Conservation (phyloP, 768 basidiomycete species). For the Sarcomyxa edulis region DNA sequence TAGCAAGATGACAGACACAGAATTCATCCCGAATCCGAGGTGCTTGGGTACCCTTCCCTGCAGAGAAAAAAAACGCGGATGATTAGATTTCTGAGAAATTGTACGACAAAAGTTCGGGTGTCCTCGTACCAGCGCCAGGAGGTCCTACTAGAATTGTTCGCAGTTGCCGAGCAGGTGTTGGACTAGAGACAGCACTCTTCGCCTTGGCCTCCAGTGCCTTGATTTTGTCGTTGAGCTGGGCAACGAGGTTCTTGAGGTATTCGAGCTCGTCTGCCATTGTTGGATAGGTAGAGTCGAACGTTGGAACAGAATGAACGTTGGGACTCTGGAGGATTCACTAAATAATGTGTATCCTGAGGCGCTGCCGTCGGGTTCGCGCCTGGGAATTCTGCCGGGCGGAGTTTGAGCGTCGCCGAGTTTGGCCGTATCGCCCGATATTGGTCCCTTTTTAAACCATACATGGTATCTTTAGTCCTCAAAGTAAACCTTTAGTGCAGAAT, state of each 20-base stretch:
- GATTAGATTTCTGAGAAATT: conserved; percentile 2
- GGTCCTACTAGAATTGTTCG: conserved; percentile 93
- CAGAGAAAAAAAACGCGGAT: conserved; percentile 4
- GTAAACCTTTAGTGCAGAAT: too few species aligned
- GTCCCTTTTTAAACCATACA: too few species aligned
- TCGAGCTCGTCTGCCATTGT: conserved; percentile 77
- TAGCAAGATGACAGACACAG: conserved; percentile 97
- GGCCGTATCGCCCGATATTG: too few species aligned
- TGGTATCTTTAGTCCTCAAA: too few species aligned
- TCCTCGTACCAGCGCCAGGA: conserved; percentile 80
- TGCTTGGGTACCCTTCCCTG: conserved; percentile 98
- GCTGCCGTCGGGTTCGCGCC: too few species aligned
- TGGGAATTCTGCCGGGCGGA: too few species aligned
- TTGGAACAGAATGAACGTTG: too few species aligned
- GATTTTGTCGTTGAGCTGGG: conserved; percentile 91
- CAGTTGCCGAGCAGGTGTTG: conserved; percentile 73
- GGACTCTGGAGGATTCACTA: too few species aligned
- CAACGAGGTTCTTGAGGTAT: conserved; percentile 90
- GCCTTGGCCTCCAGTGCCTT: conserved; percentile 64
- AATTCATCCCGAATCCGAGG: conserved; percentile 89
- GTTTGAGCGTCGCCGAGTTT: too few species aligned
- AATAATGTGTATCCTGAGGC: too few species aligned
- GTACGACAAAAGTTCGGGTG: background rate
- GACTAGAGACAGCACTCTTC: conserved; percentile 35
- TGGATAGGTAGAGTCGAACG: too few species aligned